Conservation (phyloP, 371 early-diverging fungal genomes). For the Lichtheimia hyalospora region DNA sequence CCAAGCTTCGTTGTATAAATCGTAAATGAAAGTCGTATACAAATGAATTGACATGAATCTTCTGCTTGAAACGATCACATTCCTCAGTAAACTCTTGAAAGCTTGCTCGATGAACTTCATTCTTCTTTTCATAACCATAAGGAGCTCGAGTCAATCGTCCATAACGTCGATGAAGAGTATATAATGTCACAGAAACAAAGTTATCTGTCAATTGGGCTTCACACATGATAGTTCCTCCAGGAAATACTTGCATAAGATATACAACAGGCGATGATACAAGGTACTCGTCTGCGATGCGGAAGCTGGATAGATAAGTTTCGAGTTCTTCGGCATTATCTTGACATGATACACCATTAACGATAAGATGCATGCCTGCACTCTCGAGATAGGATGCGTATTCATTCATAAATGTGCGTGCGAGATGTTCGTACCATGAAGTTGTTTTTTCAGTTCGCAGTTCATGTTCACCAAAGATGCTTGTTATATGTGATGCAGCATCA, state of each 20-base stretch:
- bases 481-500: slow-evolving; percentile 6
- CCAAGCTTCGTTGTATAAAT: slow-evolving; percentile 62
- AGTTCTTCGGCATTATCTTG: slow-evolving; percentile 21
- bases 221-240: slow-evolving; percentile 72
- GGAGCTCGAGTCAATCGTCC: slow-evolving; percentile 55
- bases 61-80: slow-evolving; percentile 66
- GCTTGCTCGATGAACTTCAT: slow-evolving; percentile 46
- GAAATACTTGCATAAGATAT: slow-evolving; percentile 65
- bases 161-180: slow-evolving; percentile 69
- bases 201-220: slow-evolving; percentile 71
- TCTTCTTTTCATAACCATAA: slow-evolving; percentile 44
- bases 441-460: slow-evolving; percentile 16
- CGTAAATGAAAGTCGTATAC: slow-evolving; percentile 81
- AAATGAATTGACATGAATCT: slow-evolving; percentile 80
- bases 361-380: slow-evolving; percentile 67
- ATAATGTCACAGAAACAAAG: slow-evolving; percentile 74
- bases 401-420: slow-evolving; percentile 58
- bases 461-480: slow-evolving; percentile 3
- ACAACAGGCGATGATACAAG: slow-evolving; percentile 55
- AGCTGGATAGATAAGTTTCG: slow-evolving; percentile 31
- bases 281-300: slow-evolving; percentile 31
- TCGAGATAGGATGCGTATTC: slow-evolving; percentile 73
- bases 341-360: slow-evolving; percentile 35
- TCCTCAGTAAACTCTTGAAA: slow-evolving; percentile 68
- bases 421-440: slow-evolving; percentile 56